Evolutionary conservation across 306 rosid species (phyloP).

Genomic region (Boehmeria nivea): DNA sequence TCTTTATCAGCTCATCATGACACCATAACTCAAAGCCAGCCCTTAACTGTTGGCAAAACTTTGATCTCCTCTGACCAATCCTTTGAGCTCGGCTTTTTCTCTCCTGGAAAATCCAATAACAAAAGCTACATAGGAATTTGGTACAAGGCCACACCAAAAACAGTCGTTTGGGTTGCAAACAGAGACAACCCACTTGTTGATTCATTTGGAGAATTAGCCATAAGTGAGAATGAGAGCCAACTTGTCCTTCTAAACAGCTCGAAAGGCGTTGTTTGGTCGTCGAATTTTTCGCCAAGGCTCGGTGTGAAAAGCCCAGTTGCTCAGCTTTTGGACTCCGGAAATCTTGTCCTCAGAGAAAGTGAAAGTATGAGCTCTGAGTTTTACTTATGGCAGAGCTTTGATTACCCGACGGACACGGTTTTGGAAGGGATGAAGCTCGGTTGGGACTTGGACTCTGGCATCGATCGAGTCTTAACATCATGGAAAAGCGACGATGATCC

Average conservation of each 20-base stretch:
- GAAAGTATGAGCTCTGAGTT: neutral
- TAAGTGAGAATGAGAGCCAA: constrained; percentile 21
- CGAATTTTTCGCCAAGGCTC: neutral
- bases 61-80: neutral
- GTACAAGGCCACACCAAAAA: constrained; percentile 10
- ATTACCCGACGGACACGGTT: constrained; percentile 16
- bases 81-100: constrained; percentile 24
- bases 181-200: constrained; percentile 13
- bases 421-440: constrained; percentile 19
- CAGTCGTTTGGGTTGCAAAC: constrained; percentile 21
- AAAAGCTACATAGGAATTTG: constrained; percentile 12
- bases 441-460: constrained; percentile 11
- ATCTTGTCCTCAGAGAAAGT: constrained; percentile 32
- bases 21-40: neutral
- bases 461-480: constrained; percentile 3
- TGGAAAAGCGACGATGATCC: constrained; percentile 21
- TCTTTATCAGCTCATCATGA: no score
- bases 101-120: neutral
- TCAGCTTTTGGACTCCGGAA: constrained; percentile 29
- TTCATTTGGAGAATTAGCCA: constrained; percentile 8
- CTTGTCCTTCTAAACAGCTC: constrained; percentile 30
- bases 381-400: constrained; percentile 36
- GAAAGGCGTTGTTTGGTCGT: constrained; percentile 8
- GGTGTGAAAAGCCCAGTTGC: constrained; percentile 15
- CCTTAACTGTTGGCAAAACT: neutral